A percentile compares a stretch with the other conserved stretches of the same genome.
Evolutionary conservation across 23 red algal species (phyloP).

Genomic region (Gracilariopsis chorda): DNA sequence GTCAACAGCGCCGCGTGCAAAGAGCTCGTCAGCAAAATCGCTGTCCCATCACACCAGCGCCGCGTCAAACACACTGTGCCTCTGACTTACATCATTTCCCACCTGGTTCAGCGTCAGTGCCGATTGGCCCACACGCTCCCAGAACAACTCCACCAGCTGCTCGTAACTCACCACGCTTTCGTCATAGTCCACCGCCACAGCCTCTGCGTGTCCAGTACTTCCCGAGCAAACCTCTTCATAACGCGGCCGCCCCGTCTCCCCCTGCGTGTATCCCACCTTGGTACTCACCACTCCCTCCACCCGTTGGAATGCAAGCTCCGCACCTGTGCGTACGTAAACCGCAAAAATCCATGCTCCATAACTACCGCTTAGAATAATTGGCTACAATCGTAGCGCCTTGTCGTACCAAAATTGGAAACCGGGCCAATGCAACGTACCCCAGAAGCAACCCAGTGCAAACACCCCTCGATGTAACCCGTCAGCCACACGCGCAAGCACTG

Average conservation of each 20-base stretch:
- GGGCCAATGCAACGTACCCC: slow-evolving; percentile 69
- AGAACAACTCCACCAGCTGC: slow-evolving; percentile 65
- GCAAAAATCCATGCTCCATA: too few species aligned
- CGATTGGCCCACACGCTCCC: slow-evolving; percentile 35
- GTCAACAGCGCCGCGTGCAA: not conserved
- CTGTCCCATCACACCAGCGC: not conserved
- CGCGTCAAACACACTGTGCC: not conserved
- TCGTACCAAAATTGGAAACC: not conserved
- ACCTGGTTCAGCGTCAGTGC: slow-evolving; percentile 66
- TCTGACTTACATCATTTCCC: slow-evolving; percentile 53
- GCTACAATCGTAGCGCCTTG: too few species aligned
- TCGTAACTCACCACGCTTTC: slow-evolving; percentile 40
- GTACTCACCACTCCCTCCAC: slow-evolving; percentile 49
- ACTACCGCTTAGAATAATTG: too few species aligned
- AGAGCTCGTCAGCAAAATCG: too few species aligned
- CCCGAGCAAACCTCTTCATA: slow-evolving; percentile 77
- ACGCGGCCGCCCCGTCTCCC: slow-evolving; percentile 26
- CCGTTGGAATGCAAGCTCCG: slow-evolving; percentile 61
- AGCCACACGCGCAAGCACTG: not conserved
- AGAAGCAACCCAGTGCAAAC: slow-evolving; percentile 78
- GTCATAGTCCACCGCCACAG: slow-evolving; percentile 72
- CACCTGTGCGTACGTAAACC: not conserved
- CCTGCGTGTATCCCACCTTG: slow-evolving; percentile 78
- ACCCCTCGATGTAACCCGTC: slow-evolving; percentile 26
- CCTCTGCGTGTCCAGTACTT: slow-evolving; percentile 69